Evolutionary conservation across 2,329 filamentous ascomycete species (phyloP).

Genomic region (Monilinia fructicola): DNA sequence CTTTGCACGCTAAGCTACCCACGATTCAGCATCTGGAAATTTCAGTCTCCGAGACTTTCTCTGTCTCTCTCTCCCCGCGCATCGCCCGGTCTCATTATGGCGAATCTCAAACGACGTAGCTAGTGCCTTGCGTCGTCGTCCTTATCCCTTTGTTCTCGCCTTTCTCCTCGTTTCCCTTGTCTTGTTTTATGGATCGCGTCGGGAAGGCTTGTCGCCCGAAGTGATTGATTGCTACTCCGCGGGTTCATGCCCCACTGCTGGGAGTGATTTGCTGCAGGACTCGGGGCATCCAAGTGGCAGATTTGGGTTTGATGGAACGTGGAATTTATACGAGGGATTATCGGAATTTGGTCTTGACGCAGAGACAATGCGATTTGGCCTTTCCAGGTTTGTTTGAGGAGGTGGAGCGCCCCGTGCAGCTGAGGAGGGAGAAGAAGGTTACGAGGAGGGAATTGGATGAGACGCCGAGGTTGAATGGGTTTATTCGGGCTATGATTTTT

Average conservation of each 20-base stretch:
- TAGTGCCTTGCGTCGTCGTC: background rate
- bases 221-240: background rate
- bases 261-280: background rate
- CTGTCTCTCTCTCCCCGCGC: background rate
- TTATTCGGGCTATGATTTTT: slow-evolving; percentile 22
- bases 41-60: background rate
- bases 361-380: slow-evolving; percentile 23
- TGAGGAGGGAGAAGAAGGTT: slow-evolving; percentile 13
- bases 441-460: slow-evolving; percentile 20
- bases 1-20: no score
- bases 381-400: slow-evolving; percentile 27
- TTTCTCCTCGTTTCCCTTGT: slow-evolving; percentile 1
- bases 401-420: slow-evolving; percentile 24
- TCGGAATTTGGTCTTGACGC: slow-evolving; percentile 19
- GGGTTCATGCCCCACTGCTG: slow-evolving; percentile 2
- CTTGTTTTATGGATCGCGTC: background rate
- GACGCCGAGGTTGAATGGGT: slow-evolving; percentile 12
- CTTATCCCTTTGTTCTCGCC: background rate
- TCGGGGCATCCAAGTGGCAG: background rate
- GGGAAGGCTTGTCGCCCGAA: background rate
- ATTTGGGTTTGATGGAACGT: slow-evolving; percentile 17
- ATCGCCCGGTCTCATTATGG: background rate
- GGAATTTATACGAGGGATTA: slow-evolving; percentile 18
- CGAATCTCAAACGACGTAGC: background rate
- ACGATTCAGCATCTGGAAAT: background rate